Conservation (phyloP, 129 eudicot species). For the Glebionis coronaria region DNA sequence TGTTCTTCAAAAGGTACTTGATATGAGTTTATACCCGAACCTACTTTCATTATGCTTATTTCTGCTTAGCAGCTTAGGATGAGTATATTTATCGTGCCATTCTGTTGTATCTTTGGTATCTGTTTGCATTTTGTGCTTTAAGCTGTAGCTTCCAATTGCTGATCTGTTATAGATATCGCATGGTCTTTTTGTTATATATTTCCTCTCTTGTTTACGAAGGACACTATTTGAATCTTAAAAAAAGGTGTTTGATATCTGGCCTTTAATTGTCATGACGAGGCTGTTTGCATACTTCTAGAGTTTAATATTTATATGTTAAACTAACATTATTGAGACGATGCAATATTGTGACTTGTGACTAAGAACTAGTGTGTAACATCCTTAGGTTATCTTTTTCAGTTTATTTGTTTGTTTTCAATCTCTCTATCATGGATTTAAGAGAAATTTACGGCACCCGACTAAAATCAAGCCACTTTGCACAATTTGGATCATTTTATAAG, state of each 20-base stretch:
- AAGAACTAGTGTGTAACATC: slow-evolving; percentile 12
- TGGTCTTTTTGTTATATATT: not conserved
- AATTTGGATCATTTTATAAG: too few relatives aligned
- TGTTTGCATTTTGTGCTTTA: not conserved
- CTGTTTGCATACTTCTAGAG: slow-evolving; percentile 11
- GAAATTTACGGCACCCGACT: too few relatives aligned
- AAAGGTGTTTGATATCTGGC: slow-evolving; percentile 12
- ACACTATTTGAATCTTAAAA: not conserved
- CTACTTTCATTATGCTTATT: not conserved
- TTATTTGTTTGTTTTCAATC: not conserved
- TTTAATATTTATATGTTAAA: not conserved
- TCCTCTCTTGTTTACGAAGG: slow-evolving; percentile 4
- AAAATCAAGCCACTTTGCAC: too few relatives aligned
- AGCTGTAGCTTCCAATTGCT: slow-evolving; percentile 15
- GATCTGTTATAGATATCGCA: not conserved
- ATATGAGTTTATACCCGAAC: not conserved
- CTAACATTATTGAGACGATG: slow-evolving; percentile 9
- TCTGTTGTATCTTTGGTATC: not conserved
- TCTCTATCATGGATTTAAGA: not conserved
- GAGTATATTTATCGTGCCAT: not conserved
- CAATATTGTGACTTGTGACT: slow-evolving; percentile 17
- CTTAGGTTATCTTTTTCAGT: slow-evolving; percentile 11
- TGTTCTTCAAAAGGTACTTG: slow-evolving; percentile 88
- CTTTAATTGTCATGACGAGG: not conserved
- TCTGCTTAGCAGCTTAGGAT: slow-evolving; percentile 13